phyloP scores from a whole-genome alignment of 768 basidiomycete species.

The Suillus sp. region DNA sequence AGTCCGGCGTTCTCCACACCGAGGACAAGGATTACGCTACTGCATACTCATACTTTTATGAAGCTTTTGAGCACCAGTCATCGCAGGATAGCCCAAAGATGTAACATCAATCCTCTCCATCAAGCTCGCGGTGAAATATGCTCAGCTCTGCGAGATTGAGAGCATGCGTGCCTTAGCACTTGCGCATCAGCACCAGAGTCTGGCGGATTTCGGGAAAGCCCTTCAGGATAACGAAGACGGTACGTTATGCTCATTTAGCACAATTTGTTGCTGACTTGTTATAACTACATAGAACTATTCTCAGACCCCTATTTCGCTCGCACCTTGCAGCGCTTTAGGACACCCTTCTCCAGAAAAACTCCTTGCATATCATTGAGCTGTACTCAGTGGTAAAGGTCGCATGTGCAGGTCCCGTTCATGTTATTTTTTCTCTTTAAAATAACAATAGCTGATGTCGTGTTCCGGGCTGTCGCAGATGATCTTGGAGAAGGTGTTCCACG shows the following conservation, averaged over 20 bases:
- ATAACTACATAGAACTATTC: slow-evolving; percentile 69
- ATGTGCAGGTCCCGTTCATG: too few relatives aligned
- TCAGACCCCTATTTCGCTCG: slow-evolving; percentile 94
- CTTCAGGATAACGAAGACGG: slow-evolving; percentile 52
- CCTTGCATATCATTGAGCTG: slow-evolving; percentile 48
- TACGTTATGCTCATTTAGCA: slow-evolving; percentile 26
- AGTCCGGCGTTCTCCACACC: slow-evolving; percentile 84
- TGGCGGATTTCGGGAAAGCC: slow-evolving; percentile 30
- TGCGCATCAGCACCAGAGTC: slow-evolving; percentile 86
- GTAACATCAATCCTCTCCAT: slow-evolving; percentile 80
- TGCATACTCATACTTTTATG: slow-evolving; percentile 96
- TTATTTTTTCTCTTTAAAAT: not conserved
- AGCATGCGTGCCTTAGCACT: slow-evolving; percentile 94
- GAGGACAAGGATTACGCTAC: slow-evolving; percentile 99
- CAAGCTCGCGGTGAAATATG: slow-evolving; percentile 87
- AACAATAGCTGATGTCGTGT: slow-evolving; percentile 11
- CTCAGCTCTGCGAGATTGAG: slow-evolving; percentile 85
- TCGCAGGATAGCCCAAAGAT: slow-evolving; percentile 79
- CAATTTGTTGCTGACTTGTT: not conserved
- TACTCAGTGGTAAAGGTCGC: too few relatives aligned
- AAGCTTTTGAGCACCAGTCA: slow-evolving; percentile 89
- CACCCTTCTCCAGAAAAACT: slow-evolving; percentile 92
- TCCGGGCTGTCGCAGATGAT: slow-evolving; percentile 95
- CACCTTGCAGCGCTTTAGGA: slow-evolving; percentile 95
- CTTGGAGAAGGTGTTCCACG: slow-evolving; percentile 89